Percentiles rank a stretch among this genome's conserved stretches.
Evolutionary conservation across 257 asterid genomes (phyloP).

Genomic region (Paulownia fortunei): DNA sequence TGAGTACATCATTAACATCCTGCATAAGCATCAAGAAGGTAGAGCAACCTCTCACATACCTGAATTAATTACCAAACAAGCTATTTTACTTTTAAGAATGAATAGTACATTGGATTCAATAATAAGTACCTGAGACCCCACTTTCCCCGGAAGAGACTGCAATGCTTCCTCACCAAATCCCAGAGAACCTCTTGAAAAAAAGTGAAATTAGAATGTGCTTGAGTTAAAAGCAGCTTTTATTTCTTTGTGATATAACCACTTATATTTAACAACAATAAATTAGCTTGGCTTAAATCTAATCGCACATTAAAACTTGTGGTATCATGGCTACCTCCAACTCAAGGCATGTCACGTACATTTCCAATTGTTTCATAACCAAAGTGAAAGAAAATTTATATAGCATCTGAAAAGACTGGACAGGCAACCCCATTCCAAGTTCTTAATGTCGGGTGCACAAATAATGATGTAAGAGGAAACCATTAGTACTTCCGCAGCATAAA

Average conservation of each 20-base stretch:
- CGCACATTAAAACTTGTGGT: background rate
- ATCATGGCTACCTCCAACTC: background rate
- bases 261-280: background rate
- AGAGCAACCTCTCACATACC: constrained; percentile 9
- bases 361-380: background rate
- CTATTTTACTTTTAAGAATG: background rate
- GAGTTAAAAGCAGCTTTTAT: background rate
- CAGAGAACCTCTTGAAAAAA: constrained; percentile 77
- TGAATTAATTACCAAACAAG: background rate
- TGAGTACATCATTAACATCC: constrained; percentile 93
- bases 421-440: too few relatives aligned
- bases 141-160: constrained; percentile 95
- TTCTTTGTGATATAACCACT: background rate
- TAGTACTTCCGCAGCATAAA: background rate
- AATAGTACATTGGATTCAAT: background rate
- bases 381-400: background rate
- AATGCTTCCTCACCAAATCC: constrained; percentile 99
- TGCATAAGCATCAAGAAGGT: constrained; percentile 33
- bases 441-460: too few relatives aligned
- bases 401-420: background rate
- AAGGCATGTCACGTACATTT: background rate
- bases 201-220: constrained; percentile 7
- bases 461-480: background rate
- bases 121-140: constrained; percentile 82
- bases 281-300: background rate